Conservation (phyloP, 768 basidiomycete species). For the Clathrus columnatus region DNA sequence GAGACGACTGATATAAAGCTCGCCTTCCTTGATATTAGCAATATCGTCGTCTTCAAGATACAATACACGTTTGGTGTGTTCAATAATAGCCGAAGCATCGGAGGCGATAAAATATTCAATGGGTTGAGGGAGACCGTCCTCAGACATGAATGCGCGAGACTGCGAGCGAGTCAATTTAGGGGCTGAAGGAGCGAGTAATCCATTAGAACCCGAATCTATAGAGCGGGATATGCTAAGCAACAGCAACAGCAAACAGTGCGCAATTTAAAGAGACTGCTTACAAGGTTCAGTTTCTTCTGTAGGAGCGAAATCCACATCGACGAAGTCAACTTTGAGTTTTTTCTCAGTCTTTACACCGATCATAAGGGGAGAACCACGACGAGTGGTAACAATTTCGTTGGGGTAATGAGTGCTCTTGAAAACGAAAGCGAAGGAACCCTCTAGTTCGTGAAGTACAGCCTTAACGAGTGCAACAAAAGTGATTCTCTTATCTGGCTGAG, state of each 20-base stretch:
- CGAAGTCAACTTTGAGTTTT: conserved; percentile 99
- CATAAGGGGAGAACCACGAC: conserved; percentile 91
- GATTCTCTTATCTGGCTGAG: conserved; percentile 74
- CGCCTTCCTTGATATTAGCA: conserved; percentile 93
- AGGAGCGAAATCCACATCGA: conserved; percentile 91
- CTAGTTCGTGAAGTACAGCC: conserved; percentile 92
- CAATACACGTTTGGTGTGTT: conserved; percentile 97
- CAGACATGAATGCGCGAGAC: conserved; percentile 96
- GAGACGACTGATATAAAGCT: conserved; percentile 97
- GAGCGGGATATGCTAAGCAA: conserved; percentile 24
- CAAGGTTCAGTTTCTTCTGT: conserved; percentile 48
- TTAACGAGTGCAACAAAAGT: conserved; percentile 91
- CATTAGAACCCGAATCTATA: conserved; percentile 41
- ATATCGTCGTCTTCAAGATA: conserved; percentile 99
- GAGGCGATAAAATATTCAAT: conserved; percentile 99
- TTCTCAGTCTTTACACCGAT: conserved; percentile 99
- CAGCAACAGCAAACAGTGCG: conserved; percentile 1
- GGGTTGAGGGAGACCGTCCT: conserved; percentile 96
- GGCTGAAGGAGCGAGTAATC: conserved; percentile 56
- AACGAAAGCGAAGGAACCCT: conserved; percentile 98
- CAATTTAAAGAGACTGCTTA: conserved; percentile 21
- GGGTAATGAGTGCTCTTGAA: conserved; percentile 97
- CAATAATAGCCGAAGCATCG: conserved; percentile 91
- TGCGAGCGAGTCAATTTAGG: conserved; percentile 84
- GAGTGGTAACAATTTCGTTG: conserved; percentile 90